Percentiles rank a stretch among this genome's conserved stretches.
Conservation (phyloP, 257 asterid species). For the Salvia miltiorrhiza region DNA sequence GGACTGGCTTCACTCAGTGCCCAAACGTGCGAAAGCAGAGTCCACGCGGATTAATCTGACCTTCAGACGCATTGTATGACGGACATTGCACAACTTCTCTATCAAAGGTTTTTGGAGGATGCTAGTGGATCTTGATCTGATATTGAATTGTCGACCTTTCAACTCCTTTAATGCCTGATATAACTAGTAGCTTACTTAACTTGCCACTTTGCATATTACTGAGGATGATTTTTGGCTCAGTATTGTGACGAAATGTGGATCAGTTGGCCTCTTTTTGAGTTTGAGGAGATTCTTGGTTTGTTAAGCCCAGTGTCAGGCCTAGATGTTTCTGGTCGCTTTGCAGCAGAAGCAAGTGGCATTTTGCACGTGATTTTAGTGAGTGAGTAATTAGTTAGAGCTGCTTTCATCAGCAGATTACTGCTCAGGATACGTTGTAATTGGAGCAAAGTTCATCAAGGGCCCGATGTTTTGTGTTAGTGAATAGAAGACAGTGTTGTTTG, state of each 20-base stretch:
- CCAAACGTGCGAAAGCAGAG: slow-evolving; percentile 79
- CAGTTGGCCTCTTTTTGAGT: not conserved
- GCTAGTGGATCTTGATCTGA: slow-evolving; percentile 1
- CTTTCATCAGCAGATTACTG: not conserved
- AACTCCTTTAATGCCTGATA: not conserved
- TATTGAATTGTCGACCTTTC: not conserved
- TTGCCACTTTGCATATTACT: not conserved
- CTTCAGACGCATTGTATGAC: slow-evolving; percentile 58
- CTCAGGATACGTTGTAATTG: not conserved
- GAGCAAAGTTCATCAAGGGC: not conserved
- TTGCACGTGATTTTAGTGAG: not conserved
- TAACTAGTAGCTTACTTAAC: not conserved
- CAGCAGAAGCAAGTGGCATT: not conserved
- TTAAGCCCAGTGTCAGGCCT: not conserved
- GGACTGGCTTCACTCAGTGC: slow-evolving; percentile 94
- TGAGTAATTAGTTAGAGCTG: not conserved
- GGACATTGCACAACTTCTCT: not conserved
- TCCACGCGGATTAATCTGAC: slow-evolving; percentile 78
- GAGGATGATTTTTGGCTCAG: not conserved
- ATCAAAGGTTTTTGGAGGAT: not conserved
- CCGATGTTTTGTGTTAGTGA: not conserved
- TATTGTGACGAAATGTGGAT: not conserved
- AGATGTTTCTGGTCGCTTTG: not conserved
- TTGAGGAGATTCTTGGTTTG: not conserved
- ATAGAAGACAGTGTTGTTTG: not conserved